Conservation (phyloP, 1,284 basidiomycete genomes). For the Pseudozyma tsukubaensis region DNA sequence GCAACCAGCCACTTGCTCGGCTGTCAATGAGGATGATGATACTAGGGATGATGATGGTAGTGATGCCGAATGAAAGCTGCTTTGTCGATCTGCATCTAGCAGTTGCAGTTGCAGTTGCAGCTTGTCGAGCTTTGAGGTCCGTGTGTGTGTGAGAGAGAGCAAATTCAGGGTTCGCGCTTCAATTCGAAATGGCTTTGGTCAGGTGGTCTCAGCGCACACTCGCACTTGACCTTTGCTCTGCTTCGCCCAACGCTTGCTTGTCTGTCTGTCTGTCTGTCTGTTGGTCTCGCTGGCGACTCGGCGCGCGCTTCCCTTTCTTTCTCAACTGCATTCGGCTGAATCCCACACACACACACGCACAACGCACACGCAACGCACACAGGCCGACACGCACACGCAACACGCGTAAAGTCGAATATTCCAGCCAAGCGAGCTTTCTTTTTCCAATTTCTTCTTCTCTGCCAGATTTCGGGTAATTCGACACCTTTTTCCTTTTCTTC, state of each 20-base stretch:
- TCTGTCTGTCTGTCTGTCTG: not conserved
- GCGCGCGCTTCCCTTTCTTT: not conserved
- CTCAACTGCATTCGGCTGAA: not conserved
- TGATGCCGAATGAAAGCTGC: not conserved
- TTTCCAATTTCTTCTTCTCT: not conserved
- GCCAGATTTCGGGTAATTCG: not conserved
- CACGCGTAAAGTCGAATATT: not conserved
- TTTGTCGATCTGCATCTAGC: too few relatives aligned
- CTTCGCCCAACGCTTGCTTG: too few relatives aligned
- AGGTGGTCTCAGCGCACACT: too few relatives aligned
- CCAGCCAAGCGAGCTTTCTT: slow-evolving; percentile 6
- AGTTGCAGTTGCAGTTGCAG: too few relatives aligned
- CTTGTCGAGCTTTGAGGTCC: too few relatives aligned
- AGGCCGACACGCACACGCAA: not conserved
- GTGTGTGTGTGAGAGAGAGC: too few relatives aligned
- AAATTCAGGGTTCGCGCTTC: too few relatives aligned
- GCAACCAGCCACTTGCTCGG: not conserved
- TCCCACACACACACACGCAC: not conserved
- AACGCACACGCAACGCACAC: not conserved
- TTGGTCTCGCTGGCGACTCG: not conserved
- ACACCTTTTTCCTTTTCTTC: not conserved
- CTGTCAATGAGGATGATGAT: slow-evolving; percentile 1
- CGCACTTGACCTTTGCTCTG: too few relatives aligned
- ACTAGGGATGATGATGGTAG: slow-evolving; percentile 2
- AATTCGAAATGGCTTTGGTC: not conserved